phyloP scores from a whole-genome alignment of 441 rosid genomes.

The Manihot esculenta region DNA sequence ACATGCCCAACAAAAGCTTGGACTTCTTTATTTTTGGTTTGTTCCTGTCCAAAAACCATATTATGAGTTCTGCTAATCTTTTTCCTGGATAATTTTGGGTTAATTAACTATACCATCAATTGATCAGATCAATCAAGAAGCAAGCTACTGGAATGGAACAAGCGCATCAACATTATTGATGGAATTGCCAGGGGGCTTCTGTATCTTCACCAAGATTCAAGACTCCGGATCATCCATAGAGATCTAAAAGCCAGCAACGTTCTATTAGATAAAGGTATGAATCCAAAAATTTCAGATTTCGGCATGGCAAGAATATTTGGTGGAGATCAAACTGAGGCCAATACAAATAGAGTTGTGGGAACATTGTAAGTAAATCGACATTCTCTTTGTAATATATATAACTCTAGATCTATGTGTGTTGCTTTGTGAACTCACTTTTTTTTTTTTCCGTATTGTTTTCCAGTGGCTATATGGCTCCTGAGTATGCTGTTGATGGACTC shows the following conservation, averaged over 20 bases:
- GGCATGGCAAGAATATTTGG: conserved; percentile 37
- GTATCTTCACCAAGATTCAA: conserved; percentile 38
- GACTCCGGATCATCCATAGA: conserved; percentile 34
- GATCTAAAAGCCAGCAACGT: conserved; percentile 39
- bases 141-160: conserved; percentile 27
- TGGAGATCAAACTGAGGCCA: conserved; percentile 25
- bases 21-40: conserved; percentile 35
- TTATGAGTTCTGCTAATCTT: neutral
- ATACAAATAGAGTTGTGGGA: conserved; percentile 31
- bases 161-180: conserved; percentile 28
- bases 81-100: neutral
- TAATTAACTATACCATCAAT: neutral
- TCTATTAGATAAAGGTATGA: conserved; percentile 29
- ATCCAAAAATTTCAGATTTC: conserved; percentile 42
- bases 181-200: conserved; percentile 37
- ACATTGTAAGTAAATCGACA: conserved; percentile 40
- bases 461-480: conserved; percentile 42
- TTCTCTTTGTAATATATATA: too few relatives aligned
- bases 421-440: neutral
- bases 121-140: conserved; percentile 27
- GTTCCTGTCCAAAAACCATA: neutral
- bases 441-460: neutral
- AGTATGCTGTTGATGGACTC: conserved; percentile 34
- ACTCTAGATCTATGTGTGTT: neutral
- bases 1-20: conserved; percentile 37